Conservation (phyloP, 805 yeast genomes). For the Ogataea nitratoaversa region DNA sequence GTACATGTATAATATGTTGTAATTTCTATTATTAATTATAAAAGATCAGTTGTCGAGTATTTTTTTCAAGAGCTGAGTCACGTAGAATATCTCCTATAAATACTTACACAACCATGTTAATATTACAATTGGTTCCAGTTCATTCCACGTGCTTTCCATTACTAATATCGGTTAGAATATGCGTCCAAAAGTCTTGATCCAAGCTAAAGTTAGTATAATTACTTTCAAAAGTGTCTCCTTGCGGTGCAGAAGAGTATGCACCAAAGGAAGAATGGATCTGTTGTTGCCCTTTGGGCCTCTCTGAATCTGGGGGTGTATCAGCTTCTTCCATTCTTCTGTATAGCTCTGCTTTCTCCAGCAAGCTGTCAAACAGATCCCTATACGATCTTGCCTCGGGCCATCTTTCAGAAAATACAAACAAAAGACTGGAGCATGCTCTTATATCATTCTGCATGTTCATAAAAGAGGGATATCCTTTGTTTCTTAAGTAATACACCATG, state of each 20-base stretch:
- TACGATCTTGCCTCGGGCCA: conserved; percentile 25
- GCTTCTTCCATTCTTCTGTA: conserved; percentile 5
- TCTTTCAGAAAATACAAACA: conserved; percentile 26
- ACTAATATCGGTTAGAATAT: conserved; percentile 10
- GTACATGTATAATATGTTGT: too few species aligned
- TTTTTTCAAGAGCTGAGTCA: too few species aligned
- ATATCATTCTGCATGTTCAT: conserved; percentile 23
- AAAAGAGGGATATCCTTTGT: conserved; percentile 16
- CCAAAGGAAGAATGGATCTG: neutral
- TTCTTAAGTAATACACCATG: conserved; percentile 23
- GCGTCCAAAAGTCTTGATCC: conserved; percentile 20
- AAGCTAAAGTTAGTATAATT: conserved; percentile 7
- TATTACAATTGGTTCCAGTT: too few species aligned
- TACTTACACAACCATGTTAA: too few species aligned
- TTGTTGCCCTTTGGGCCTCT: neutral
- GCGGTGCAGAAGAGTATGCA: neutral
- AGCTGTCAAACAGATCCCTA: conserved; percentile 23
- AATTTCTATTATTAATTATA: too few species aligned
- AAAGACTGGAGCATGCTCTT: conserved; percentile 24
- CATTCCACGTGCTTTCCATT: neutral
- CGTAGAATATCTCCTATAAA: too few species aligned
- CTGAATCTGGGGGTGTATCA: neutral
- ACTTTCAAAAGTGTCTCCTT: neutral
- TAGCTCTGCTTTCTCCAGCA: conserved; percentile 19
- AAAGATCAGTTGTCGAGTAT: too few species aligned